A percentile compares a stretch with the other conserved stretches of the same genome.
These are phyloP conservation scores for Oenanthe sinensis DNA, from an alignment of 129 eudicot species.

Conservation along the genomic window DNA sequence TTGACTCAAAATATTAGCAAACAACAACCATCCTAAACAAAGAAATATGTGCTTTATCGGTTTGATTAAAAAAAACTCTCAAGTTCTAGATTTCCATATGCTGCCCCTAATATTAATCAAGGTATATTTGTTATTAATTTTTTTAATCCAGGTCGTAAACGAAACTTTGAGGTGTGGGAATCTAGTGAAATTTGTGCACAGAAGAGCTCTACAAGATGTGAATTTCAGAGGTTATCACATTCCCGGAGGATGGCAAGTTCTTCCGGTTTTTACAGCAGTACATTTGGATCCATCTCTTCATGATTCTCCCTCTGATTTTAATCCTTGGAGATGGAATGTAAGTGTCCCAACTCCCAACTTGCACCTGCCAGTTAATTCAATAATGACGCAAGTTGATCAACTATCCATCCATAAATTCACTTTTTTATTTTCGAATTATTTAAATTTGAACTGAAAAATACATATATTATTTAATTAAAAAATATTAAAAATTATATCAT, in stretches of 20 bases:
- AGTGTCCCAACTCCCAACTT: background rate
- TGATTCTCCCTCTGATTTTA: conserved; percentile 27
- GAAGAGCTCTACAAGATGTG: conserved; percentile 39
- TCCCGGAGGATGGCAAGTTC: conserved; percentile 11
- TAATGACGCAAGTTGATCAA: background rate
- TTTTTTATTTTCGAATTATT: no score
- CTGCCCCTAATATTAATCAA: background rate
- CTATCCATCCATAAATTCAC: no score
- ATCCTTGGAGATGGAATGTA: conserved; percentile 53
- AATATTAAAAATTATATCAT: no score
- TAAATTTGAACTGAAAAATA: no score
- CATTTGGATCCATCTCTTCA: conserved; percentile 46
- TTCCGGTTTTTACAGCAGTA: conserved; percentile 30
- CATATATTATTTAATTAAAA: no score
- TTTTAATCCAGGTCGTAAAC: conserved; percentile 20
- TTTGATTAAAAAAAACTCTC: background rate
- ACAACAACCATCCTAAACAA: background rate
- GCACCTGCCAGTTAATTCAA: background rate
- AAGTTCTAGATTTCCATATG: no score
- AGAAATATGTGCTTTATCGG: background rate
- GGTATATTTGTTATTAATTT: background rate
- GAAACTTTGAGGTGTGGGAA: conserved; percentile 49
- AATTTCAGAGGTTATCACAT: conserved; percentile 12
- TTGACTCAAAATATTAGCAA: no score
- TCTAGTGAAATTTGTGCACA: conserved; percentile 45